Base-by-base conservation (phyloP, 176 grass and related monocot genomes). In the Themeda triandra region DNA sequence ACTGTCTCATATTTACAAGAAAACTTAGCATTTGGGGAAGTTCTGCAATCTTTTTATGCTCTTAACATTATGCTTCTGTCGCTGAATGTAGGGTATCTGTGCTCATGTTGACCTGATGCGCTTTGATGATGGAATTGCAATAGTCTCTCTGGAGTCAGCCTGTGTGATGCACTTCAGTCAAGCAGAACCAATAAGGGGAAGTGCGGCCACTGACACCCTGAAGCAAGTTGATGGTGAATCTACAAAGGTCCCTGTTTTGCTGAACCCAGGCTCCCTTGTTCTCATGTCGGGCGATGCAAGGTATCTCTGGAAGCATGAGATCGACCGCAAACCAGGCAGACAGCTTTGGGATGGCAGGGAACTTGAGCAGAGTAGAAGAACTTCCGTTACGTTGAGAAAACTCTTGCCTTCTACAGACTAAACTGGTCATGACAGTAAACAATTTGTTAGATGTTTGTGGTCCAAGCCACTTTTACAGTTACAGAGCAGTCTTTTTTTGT, bases 71-170 rank as follows among this genome's bases (percentile, higher is more conserved):
- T 28, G 3, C 11, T 75, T 25, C 10, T 69, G 45, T 29, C 39
- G 11, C 30, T 27, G 19, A 53, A 51, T 51, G 18, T 73, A 97
- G 95, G 95, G 95, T 42, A 97, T 97, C 42, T 92, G 90, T 56
- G 86, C 92, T 44, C 95, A 97, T 89, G 90, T 97, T 72, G 92
- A 97, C 44, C 91, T 97, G n/a, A 89, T 97, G 86, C 88, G 90
- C 40, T 97, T 97, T 32, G 92, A 92, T 0, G 95, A 97, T 54
- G 95, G 92, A 59, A 97, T 97, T 5, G 88, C 92, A 1, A 92
- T 97, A 69, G 76, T 97, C 63, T 97, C 92, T 63, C 83, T 97
- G 0, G 95, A 94, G 89, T 94, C 95, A 13, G 76, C 81, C 30
- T 97, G 95, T 3, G 84, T 94, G 56, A 94, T 97, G 95, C 30